Conservation (phyloP, 495 filamentous ascomycete species). For the Lasiosphaeris hirsuta region DNA sequence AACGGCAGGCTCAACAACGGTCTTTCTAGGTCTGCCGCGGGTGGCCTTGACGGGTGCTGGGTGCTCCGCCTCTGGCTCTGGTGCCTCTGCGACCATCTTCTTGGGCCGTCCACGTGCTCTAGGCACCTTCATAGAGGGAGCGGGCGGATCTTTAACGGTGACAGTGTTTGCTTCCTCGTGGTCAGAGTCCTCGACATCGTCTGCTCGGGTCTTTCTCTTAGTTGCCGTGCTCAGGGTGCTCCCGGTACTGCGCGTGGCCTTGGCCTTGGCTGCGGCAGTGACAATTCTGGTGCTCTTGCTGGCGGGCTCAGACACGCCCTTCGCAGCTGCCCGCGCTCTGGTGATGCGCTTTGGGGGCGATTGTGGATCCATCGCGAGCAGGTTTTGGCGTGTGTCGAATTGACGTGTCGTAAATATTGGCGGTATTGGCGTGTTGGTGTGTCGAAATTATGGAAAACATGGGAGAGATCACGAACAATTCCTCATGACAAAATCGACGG, state of each 20-base stretch:
- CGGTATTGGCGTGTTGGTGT: slow-evolving; percentile 1
- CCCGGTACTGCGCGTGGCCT: slow-evolving; percentile 28
- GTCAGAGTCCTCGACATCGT: slow-evolving; percentile 41
- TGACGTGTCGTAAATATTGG: not conserved
- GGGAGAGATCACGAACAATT: slow-evolving; percentile 17
- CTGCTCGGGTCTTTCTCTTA: slow-evolving; percentile 48
- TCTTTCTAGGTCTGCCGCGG: slow-evolving; percentile 47
- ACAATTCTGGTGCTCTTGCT: slow-evolving; percentile 32
- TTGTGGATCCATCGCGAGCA: slow-evolving; percentile 40
- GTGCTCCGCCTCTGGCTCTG: slow-evolving; percentile 14
- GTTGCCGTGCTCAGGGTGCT: slow-evolving; percentile 19
- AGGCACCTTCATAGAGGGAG: slow-evolving; percentile 33
- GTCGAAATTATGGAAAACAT: slow-evolving; percentile 1
- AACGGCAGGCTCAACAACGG: slow-evolving; percentile 23
- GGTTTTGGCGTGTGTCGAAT: slow-evolving; percentile 1
- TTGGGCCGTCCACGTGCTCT: slow-evolving; percentile 42
- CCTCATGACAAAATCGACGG: slow-evolving; percentile 16
- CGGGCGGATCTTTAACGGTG: slow-evolving; percentile 27
- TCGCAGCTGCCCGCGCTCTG: slow-evolving; percentile 54
- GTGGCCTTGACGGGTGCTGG: slow-evolving; percentile 27
- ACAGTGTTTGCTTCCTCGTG: slow-evolving; percentile 28
- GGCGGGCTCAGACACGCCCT: slow-evolving; percentile 35
- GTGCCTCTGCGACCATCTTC: slow-evolving; percentile 31
- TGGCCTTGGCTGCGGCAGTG: slow-evolving; percentile 40
- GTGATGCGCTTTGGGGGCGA: slow-evolving; percentile 59